A percentile compares a stretch with the other conserved stretches of the same genome.
Conservation (phyloP, 108 stramenopile genomes). For the Bacterosira constricta region DNA sequence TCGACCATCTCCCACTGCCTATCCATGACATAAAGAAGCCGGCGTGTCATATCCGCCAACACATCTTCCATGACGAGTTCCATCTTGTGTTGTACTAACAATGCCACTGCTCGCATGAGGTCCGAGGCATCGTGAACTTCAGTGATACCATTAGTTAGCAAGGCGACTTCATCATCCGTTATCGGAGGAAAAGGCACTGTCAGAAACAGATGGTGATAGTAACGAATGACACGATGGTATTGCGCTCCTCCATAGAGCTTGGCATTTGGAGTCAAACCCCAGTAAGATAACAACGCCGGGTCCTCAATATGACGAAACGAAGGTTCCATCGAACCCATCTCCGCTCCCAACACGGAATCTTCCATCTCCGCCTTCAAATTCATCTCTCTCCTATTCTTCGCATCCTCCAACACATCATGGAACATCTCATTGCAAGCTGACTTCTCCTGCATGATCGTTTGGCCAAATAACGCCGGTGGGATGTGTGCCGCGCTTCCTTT, state of each 20-base stretch:
- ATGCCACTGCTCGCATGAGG: slow-evolving; percentile 25
- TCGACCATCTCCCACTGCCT: slow-evolving; percentile 37
- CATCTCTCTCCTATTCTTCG: background rate
- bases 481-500: slow-evolving; percentile 25
- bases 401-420: background rate
- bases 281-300: slow-evolving; percentile 16
- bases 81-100: slow-evolving; percentile 25
- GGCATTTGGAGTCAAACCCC: slow-evolving; percentile 24
- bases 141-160: slow-evolving; percentile 28
- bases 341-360: background rate
- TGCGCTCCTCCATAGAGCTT: slow-evolving; percentile 38
- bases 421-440: slow-evolving; percentile 24
- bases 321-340: background rate
- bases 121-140: slow-evolving; percentile 33
- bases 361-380: background rate
- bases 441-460: slow-evolving; percentile 35
- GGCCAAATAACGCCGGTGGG: slow-evolving; percentile 29
- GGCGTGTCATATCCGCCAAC: slow-evolving; percentile 28
- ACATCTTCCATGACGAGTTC: slow-evolving; percentile 38
- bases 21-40: slow-evolving; percentile 23
- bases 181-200: slow-evolving; percentile 13
- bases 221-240: slow-evolving; percentile 27
- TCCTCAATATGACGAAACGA: slow-evolving; percentile 35
- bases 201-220: slow-evolving; percentile 17
- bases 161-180: slow-evolving; percentile 29